A percentile compares a stretch with the other conserved stretches of the same genome.
phyloP scores from a whole-genome alignment of 768 basidiomycete genomes.

The Serendipita sp. region DNA sequence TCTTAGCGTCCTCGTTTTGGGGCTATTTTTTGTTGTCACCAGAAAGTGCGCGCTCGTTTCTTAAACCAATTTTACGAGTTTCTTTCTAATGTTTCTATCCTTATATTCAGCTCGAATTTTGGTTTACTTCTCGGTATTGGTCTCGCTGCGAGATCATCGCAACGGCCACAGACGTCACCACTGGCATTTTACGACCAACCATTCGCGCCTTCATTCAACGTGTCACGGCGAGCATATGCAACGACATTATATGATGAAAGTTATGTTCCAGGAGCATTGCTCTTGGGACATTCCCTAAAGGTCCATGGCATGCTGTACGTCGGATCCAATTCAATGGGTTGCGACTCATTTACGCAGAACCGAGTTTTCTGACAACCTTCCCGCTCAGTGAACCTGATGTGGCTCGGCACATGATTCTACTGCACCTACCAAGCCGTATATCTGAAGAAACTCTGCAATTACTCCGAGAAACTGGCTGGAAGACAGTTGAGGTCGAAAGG shows the following conservation, averaged over 20 bases:
- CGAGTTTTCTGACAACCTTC: background rate
- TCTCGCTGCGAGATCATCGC: no score
- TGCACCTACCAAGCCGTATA: conserved; percentile 1
- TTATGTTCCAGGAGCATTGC: conserved; percentile 10
- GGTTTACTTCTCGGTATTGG: no score
- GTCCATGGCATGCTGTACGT: conserved; percentile 10
- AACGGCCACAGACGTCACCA: background rate
- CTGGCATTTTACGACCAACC: conserved; percentile 8
- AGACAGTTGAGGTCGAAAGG: background rate
- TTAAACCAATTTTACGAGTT: no score
- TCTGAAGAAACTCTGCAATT: background rate
- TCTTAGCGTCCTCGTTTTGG: no score
- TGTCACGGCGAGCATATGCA: conserved; percentile 8
- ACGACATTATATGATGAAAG: conserved; percentile 9
- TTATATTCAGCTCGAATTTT: no score
- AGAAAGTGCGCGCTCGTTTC: no score
- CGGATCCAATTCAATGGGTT: background rate
- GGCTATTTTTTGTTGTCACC: no score
- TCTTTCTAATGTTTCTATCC: no score
- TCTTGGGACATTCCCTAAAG: conserved; percentile 8
- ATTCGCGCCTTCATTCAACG: background rate
- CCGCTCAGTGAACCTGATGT: background rate
- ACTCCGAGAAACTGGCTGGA: conserved; percentile 6
- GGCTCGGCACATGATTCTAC: conserved; percentile 8
- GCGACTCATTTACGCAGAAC: background rate